A percentile compares a stretch with the other conserved stretches of the same genome.
Conservation (phyloP, 2,329 filamentous ascomycete genomes). For the Cladophialophora bantiana region DNA sequence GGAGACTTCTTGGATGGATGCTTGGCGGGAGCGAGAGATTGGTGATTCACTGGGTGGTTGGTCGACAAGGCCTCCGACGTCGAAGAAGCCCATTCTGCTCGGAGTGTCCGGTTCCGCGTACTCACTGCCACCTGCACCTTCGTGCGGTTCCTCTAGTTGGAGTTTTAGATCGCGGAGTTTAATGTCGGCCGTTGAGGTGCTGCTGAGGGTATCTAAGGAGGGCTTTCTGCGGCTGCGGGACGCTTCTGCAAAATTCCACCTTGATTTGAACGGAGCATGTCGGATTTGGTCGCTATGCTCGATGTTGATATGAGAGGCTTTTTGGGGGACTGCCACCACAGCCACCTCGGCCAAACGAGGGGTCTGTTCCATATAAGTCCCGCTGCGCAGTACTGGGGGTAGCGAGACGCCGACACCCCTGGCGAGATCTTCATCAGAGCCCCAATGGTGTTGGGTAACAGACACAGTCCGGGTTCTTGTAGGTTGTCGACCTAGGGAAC, state of each 20-base stretch:
- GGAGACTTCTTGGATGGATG: slow-evolving; percentile 32
- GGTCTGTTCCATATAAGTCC: slow-evolving; percentile 16
- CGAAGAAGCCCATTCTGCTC: slow-evolving; percentile 78
- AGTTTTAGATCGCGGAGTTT: slow-evolving; percentile 34
- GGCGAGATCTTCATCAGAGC: slow-evolving; percentile 90
- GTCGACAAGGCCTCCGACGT: slow-evolving; percentile 78
- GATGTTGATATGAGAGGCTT: slow-evolving; percentile 16
- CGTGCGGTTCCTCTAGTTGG: slow-evolving; percentile 22
- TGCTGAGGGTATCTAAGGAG: slow-evolving; percentile 34
- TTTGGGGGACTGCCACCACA: slow-evolving; percentile 7
- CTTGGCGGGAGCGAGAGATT: slow-evolving; percentile 43
- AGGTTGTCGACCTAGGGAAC: slow-evolving; percentile 43
- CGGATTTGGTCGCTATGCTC: slow-evolving; percentile 41
- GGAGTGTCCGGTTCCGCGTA: slow-evolving; percentile 34
- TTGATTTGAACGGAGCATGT: slow-evolving; percentile 37
- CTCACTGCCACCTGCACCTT: not conserved
- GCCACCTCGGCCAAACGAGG: slow-evolving; percentile 34
- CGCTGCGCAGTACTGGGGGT: slow-evolving; percentile 57
- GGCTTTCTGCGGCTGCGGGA: slow-evolving; percentile 19
- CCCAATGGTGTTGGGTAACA: slow-evolving; percentile 74
- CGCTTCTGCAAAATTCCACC: slow-evolving; percentile 36
- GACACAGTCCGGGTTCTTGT: slow-evolving; percentile 62
- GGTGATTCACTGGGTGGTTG: slow-evolving; percentile 39
- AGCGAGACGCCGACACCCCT: slow-evolving; percentile 76
- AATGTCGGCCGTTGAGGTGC: slow-evolving; percentile 36